These are phyloP conservation scores for Candida frijolesensis DNA, from an alignment of 1,139 yeast species.

Conservation along the genomic window DNA sequence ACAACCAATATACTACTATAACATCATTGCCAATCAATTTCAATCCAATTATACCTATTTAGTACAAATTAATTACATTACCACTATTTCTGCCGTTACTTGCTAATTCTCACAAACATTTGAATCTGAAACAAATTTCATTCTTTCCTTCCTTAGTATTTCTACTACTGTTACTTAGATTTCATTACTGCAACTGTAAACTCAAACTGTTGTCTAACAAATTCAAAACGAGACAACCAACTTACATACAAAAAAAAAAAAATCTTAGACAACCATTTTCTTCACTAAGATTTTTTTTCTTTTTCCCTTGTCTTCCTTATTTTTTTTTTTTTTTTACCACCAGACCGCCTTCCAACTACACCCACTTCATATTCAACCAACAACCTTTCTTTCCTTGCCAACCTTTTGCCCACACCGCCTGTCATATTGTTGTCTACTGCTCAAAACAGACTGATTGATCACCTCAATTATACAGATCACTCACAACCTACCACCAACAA, in stretches of 20 bases:
- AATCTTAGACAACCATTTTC: no score
- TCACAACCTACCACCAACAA: background rate
- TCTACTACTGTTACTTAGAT: background rate
- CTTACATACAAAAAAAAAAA: no score
- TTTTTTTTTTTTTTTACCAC: no score
- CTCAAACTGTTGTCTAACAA: background rate
- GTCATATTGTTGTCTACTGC: background rate
- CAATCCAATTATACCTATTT: background rate
- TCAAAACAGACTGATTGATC: background rate
- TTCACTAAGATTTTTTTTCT: no score
- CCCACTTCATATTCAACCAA: no score
- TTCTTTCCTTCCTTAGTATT: background rate
- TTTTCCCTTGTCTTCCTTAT: no score
- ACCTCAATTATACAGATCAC: background rate
- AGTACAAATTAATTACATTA: background rate
- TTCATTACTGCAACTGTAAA: background rate
- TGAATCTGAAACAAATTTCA: background rate
- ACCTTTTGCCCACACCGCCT: background rate
- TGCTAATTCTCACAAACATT: background rate
- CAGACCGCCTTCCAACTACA: no score
- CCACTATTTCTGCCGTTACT: background rate
- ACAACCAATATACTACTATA: no score
- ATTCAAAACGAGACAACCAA: no score
- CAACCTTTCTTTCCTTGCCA: no score
- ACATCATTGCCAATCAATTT: background rate